phyloP scores from a whole-genome alignment of 2,329 filamentous ascomycete genomes.

The Stachybotrys elegans region DNA sequence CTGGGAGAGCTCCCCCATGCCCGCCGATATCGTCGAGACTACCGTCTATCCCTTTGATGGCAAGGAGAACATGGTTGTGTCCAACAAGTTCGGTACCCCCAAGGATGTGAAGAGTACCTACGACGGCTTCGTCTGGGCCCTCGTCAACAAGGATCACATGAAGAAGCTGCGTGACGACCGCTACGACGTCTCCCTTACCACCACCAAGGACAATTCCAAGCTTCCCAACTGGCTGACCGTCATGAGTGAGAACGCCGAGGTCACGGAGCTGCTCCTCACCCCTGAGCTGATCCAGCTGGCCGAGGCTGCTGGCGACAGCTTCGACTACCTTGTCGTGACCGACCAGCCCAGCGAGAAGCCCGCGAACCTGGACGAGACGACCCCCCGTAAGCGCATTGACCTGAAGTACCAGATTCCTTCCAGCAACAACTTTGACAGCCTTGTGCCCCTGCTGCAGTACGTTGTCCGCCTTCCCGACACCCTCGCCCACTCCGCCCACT shows the following conservation, averaged over 20 bases:
- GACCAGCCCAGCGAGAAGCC: conserved; percentile 90
- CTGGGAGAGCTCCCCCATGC: conserved; percentile 67
- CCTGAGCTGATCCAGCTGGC: conserved; percentile 81
- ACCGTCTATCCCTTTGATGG: conserved; percentile 87
- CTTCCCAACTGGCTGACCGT: conserved; percentile 85
- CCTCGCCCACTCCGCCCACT: conserved; percentile 72
- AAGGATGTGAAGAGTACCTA: conserved; percentile 63
- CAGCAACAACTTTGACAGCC: conserved; percentile 55
- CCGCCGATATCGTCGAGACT: conserved; percentile 70
- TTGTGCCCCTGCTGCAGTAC: conserved; percentile 72
- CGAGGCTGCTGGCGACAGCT: conserved; percentile 66
- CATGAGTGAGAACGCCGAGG: conserved; percentile 95
- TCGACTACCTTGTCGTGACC: conserved; percentile 83
- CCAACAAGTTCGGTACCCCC: conserved; percentile 53
- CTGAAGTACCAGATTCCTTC: conserved; percentile 69
- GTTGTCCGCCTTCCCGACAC: conserved; percentile 82
- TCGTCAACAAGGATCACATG: conserved; percentile 96
- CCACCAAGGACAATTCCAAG: conserved; percentile 88
- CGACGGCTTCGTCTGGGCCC: conserved; percentile 89
- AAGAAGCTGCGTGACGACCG: conserved; percentile 83
- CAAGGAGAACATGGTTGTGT: conserved; percentile 75
- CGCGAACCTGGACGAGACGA: conserved; percentile 74
- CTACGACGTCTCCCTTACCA: conserved; percentile 89
- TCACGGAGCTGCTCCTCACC: conserved; percentile 82
- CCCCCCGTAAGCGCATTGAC: conserved; percentile 80